Percentiles rank a stretch among this genome's conserved stretches.
These are phyloP conservation scores for Fusarium gaditjirri DNA, from an alignment of 2,329 filamentous ascomycete species.

Conservation along the genomic window DNA sequence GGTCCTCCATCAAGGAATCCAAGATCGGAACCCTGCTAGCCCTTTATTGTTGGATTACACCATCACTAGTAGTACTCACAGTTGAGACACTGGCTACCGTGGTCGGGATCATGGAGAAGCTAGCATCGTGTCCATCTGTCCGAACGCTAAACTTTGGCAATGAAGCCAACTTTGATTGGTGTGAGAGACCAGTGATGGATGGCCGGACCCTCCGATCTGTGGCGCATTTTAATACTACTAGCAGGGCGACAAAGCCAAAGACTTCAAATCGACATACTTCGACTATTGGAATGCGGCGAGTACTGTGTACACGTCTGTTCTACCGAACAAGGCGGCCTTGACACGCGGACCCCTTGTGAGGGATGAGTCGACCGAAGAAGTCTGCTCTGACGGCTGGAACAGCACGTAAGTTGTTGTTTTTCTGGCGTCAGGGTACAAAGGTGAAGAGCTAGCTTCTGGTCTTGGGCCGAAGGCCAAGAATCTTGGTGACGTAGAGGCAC, in stretches of 20 bases:
- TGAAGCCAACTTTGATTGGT: neutral
- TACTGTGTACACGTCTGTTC: neutral
- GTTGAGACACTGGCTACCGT: neutral
- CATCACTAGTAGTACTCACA: neutral
- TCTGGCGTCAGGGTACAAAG: constrained; percentile 9
- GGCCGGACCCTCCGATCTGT: neutral
- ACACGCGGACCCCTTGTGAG: neutral
- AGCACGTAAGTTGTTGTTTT: neutral
- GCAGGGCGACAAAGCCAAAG: accelerated
- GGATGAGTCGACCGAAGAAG: neutral
- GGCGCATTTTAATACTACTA: neutral
- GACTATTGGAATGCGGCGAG: neutral
- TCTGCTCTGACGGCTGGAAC: neutral
- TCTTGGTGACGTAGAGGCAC: neutral
- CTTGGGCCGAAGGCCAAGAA: neutral
- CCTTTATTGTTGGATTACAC: neutral
- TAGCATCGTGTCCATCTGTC: neutral
- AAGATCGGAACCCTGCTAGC: constrained; percentile 4
- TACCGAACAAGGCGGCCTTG: neutral
- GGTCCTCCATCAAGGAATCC: neutral
- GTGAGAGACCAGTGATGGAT: neutral
- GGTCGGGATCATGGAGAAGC: accelerated
- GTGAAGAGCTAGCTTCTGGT: constrained; percentile 1
- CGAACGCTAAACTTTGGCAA: constrained; percentile 15
- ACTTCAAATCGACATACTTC: neutral